Percentiles rank a stretch among this genome's conserved stretches.
Evolutionary conservation across 2,329 filamentous ascomycete genomes (phyloP).

Genomic region (Claviceps maximensis): DNA sequence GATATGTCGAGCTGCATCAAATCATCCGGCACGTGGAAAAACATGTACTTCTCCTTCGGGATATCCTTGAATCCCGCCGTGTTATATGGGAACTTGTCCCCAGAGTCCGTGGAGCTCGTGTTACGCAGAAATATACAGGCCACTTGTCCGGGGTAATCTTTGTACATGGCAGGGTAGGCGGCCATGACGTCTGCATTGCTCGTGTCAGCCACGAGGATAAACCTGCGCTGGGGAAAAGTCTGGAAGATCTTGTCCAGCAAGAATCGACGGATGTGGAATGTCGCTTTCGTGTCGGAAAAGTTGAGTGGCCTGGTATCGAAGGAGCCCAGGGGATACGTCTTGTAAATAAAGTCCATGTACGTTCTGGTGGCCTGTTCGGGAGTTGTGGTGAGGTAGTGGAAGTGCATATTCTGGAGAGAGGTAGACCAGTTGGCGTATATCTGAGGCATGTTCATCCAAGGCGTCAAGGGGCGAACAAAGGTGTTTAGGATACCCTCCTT

Average conservation of each 20-base stretch:
- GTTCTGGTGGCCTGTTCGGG: constrained; percentile 65
- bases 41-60: constrained; percentile 60
- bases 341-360: constrained; percentile 73
- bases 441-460: constrained; percentile 69
- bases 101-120: constrained; percentile 53
- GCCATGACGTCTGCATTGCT: constrained; percentile 66
- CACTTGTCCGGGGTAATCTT: constrained; percentile 55
- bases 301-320: constrained; percentile 70
- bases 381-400: constrained; percentile 72
- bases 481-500: constrained; percentile 64
- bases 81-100: constrained; percentile 61
- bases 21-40: constrained; percentile 62
- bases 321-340: constrained; percentile 61
- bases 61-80: constrained; percentile 57
- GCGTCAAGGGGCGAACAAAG: constrained; percentile 55
- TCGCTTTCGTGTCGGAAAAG: constrained; percentile 63
- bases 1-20: constrained; percentile 51
- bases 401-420: constrained; percentile 55
- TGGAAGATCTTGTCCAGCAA: constrained; percentile 60
- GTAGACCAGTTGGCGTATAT: constrained; percentile 65
- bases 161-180: constrained; percentile 46
- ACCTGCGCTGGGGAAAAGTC: constrained; percentile 62
- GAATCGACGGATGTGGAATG: constrained; percentile 55
- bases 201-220: constrained; percentile 64
- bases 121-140: constrained; percentile 69